Percentiles rank a stretch among this genome's conserved stretches.
phyloP scores from a whole-genome alignment of 495 filamentous ascomycete species.

The Penicilliopsis zonata region DNA sequence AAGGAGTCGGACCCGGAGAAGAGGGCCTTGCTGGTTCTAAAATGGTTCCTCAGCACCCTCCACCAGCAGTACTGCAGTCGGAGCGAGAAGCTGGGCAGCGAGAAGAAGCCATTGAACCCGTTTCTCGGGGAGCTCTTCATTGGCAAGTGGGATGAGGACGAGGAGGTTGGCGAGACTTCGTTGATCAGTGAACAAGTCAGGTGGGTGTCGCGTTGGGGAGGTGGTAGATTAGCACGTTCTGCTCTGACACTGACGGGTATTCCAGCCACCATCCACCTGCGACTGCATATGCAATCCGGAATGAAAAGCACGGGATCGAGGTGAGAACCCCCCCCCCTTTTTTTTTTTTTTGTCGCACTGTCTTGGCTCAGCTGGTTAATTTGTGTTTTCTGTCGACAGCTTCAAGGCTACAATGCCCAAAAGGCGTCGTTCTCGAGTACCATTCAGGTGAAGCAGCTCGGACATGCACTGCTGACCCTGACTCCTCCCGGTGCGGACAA shows the following conservation, averaged over 20 bases:
- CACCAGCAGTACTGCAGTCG: conserved; percentile 90
- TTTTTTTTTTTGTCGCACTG: neutral
- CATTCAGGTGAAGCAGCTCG: conserved; percentile 92
- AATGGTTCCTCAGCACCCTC: conserved; percentile 94
- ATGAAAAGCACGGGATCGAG: conserved; percentile 68
- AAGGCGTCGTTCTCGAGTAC: conserved; percentile 89
- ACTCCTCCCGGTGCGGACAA: conserved; percentile 43
- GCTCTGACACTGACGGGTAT: neutral
- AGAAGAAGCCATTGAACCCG: conserved; percentile 94
- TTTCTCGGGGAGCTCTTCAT: conserved; percentile 87
- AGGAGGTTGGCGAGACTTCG: conserved; percentile 52
- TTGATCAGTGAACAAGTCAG: conserved; percentile 75
- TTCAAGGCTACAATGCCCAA: conserved; percentile 96
- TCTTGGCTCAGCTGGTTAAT: neutral
- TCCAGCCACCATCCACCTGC: conserved; percentile 91
- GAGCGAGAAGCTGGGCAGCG: conserved; percentile 82
- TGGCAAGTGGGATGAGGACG: conserved; percentile 71
- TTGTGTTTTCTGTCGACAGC: conserved; percentile 16
- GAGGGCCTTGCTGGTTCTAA: conserved; percentile 76
- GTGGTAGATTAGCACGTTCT: conserved; percentile 1
- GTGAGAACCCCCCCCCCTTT: conserved; percentile 16
- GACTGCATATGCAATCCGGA: conserved; percentile 87
- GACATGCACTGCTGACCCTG: conserved; percentile 76
- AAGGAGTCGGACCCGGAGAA: conserved; percentile 70
- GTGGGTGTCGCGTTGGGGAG: conserved; percentile 22